These are phyloP conservation scores for Domatiomyces catenatus DNA, from an alignment of 2,329 filamentous ascomycete species.

Conservation along the genomic window DNA sequence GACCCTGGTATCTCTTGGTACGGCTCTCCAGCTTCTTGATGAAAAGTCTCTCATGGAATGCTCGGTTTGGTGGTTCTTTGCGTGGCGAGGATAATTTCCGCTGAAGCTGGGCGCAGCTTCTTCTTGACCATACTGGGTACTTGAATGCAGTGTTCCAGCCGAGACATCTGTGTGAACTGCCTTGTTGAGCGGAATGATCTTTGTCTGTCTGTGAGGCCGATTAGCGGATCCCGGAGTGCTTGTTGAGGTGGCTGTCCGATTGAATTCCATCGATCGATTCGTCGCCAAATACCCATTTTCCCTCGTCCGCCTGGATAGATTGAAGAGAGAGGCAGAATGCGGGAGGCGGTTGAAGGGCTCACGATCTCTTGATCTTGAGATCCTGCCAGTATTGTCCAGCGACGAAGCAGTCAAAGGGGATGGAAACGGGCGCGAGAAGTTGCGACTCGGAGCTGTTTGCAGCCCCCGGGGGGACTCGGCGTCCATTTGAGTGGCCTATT, in stretches of 20 bases:
- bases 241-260: neutral
- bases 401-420: constrained; percentile 3
- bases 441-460: constrained; percentile 2
- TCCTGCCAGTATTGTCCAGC: constrained; percentile 2
- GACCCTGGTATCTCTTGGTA: neutral
- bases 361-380: constrained; percentile 1
- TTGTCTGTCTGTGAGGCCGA: constrained; percentile 2
- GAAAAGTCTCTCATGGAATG: neutral
- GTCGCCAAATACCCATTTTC: constrained; percentile 2
- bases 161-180: neutral
- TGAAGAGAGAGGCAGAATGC: constrained; percentile 2
- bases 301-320: neutral
- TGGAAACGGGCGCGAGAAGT: constrained; percentile 10
- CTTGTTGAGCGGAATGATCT: constrained; percentile 1
- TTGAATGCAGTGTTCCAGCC: neutral
- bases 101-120: neutral
- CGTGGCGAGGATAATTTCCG: neutral
- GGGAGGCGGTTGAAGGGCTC: constrained; percentile 2
- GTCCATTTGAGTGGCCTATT: neutral
- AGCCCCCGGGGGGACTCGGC: neutral
- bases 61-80: neutral
- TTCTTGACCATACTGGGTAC: neutral
- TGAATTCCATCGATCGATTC: constrained; percentile 4
- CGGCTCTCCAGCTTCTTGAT: neutral
- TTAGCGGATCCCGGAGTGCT: neutral